These are phyloP conservation scores for Hirschfeldia incana DNA, from an alignment of 345 rosid genomes.

Conservation along the genomic window DNA sequence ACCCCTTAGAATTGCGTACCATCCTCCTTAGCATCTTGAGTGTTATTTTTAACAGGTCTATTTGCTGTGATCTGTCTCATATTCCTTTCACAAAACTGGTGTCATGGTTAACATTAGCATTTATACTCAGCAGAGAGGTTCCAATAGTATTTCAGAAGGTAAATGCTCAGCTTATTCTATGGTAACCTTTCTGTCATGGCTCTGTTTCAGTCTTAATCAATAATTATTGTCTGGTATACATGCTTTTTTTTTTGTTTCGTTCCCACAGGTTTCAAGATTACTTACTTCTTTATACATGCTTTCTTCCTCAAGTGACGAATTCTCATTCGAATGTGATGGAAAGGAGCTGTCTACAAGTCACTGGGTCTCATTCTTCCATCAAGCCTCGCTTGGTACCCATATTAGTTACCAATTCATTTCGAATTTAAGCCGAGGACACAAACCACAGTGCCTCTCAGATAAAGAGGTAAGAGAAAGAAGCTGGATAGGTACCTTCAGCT, in stretches of 20 bases:
- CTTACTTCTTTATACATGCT: conserved; percentile 62
- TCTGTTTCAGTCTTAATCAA: conserved; percentile 13
- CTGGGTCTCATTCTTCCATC: conserved; percentile 96
- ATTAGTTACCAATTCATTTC: conserved; percentile 61
- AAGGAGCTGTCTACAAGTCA: conserved; percentile 68
- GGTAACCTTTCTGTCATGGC: background rate
- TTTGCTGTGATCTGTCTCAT: conserved; percentile 60
- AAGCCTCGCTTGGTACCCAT: conserved; percentile 87
- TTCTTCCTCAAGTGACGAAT: conserved; percentile 53
- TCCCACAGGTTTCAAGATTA: conserved; percentile 73
- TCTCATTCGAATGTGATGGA: conserved; percentile 46
- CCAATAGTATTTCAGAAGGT: conserved; percentile 83
- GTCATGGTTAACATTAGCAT: conserved; percentile 76
- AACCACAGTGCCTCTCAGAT: conserved; percentile 30
- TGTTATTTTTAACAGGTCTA: conserved; percentile 49
- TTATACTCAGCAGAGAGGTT: conserved; percentile 75
- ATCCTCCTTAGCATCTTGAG: conserved; percentile 20
- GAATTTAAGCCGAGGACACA: conserved; percentile 44
- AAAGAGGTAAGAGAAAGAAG: conserved; percentile 44
- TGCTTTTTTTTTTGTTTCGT: conserved; percentile 4
- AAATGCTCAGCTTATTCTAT: conserved; percentile 20
- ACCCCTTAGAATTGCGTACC: conserved; percentile 5
- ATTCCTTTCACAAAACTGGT: conserved; percentile 54
- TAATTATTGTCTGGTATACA: conserved; percentile 3
- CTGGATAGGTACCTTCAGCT: conserved; percentile 12